phyloP scores from a whole-genome alignment of 2,329 filamentous ascomycete species.

The Clonostachys solani region DNA sequence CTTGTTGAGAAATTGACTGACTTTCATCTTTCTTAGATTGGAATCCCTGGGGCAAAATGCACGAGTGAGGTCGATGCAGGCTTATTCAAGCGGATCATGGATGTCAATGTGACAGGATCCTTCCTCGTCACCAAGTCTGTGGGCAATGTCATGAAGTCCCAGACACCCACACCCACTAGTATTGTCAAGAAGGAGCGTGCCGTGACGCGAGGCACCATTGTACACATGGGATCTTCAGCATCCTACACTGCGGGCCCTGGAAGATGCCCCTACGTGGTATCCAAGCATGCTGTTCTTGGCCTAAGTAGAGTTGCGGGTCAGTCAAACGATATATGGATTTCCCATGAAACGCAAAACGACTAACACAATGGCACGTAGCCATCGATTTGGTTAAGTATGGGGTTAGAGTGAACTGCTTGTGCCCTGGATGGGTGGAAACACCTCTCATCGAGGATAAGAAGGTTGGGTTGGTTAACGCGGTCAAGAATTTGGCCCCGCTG shows the following conservation, averaged over 20 bases:
- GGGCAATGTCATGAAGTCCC: conserved; percentile 4
- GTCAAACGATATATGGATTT: too few species aligned
- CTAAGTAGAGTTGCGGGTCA: background rate
- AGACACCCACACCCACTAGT: conserved; percentile 1
- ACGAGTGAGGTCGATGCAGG: conserved; percentile 4
- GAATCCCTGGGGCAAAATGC: background rate
- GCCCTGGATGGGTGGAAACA: background rate
- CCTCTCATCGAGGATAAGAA: background rate
- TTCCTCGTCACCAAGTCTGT: conserved; percentile 5
- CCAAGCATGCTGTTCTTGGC: background rate
- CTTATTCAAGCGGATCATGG: conserved; percentile 5
- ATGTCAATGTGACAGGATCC: conserved; percentile 7
- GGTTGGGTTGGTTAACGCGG: background rate
- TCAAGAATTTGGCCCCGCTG: conserved; percentile 61
- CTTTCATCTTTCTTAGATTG: background rate
- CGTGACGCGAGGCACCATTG: conserved; percentile 6
- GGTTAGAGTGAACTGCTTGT: background rate
- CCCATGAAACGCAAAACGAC: too few species aligned
- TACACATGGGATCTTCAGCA: conserved; percentile 6
- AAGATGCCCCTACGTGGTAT: background rate
- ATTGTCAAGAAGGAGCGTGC: conserved; percentile 1
- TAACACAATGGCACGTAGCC: too few species aligned
- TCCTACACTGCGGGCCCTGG: conserved; percentile 6
- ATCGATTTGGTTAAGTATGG: background rate
- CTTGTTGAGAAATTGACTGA: too few species aligned